A percentile compares a stretch with the other conserved stretches of the same genome.
Conservation (phyloP, 208 protist genomes). For the Leishmania turanica region DNA sequence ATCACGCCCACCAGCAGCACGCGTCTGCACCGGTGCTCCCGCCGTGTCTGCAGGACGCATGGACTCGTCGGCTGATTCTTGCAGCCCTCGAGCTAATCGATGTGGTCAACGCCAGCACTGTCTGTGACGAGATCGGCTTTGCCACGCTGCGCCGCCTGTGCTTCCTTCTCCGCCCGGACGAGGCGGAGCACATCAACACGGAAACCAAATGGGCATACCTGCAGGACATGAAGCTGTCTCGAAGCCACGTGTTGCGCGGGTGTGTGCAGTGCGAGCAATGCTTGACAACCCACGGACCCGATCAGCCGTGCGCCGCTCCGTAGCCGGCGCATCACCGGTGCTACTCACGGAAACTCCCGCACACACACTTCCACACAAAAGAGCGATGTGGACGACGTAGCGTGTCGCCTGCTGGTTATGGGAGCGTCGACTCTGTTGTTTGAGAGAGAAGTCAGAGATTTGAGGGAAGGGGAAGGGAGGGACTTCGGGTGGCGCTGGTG, state of each 20-base stretch:
- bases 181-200: constrained; percentile 50
- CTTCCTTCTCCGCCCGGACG: constrained; percentile 45
- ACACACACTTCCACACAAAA: not conserved
- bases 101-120: constrained; percentile 68
- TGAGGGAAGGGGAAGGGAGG: not conserved
- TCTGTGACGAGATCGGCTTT: constrained; percentile 80
- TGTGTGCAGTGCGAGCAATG: constrained; percentile 43
- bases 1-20: not conserved
- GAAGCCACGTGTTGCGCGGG: constrained; percentile 49
- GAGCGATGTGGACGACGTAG: not conserved
- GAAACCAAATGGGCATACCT: constrained; percentile 76
- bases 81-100: constrained; percentile 64
- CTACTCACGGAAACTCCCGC: not conserved
- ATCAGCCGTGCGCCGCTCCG: constrained; percentile 9
- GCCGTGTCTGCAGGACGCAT: constrained; percentile 22
- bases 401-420: not conserved
- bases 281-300: constrained; percentile 24
- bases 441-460: not conserved
- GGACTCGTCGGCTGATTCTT: constrained; percentile 44
- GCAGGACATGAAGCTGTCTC: constrained; percentile 69
- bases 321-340: not conserved
- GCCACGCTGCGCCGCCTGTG: constrained; percentile 55
- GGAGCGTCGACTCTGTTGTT: not conserved
- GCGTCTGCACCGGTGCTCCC: constrained; percentile 1
- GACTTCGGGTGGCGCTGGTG: not conserved